These are phyloP conservation scores for Kodamaea sp. DNA, from an alignment of 1,139 yeast genomes.

Conservation along the genomic window DNA sequence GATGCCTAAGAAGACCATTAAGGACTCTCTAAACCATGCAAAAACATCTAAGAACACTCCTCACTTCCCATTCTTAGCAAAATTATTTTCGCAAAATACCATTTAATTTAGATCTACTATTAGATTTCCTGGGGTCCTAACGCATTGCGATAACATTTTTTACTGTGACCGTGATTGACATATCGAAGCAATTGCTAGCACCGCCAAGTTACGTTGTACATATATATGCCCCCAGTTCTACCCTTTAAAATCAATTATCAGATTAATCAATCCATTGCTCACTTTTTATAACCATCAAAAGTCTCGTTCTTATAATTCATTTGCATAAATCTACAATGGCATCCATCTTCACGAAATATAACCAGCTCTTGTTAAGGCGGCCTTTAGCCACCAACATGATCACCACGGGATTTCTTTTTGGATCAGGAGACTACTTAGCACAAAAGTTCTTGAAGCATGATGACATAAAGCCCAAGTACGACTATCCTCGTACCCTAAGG, in stretches of 20 bases:
- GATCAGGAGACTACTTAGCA: constrained; percentile 44
- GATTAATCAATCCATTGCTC: too few species aligned
- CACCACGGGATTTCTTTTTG: constrained; percentile 43
- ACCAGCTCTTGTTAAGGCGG: constrained; percentile 28
- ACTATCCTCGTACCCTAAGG: constrained; percentile 31
- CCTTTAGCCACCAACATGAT: constrained; percentile 41
- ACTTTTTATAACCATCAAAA: too few species aligned
- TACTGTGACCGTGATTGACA: too few species aligned
- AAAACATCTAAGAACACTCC: too few species aligned
- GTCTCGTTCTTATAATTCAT: neutral
- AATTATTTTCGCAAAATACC: too few species aligned
- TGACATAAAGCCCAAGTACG: constrained; percentile 19
- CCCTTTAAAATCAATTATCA: too few species aligned
- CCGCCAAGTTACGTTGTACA: too few species aligned
- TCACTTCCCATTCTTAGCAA: too few species aligned
- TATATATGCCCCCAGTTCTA: too few species aligned
- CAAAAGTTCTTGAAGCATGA: constrained; percentile 29
- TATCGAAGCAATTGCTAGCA: neutral
- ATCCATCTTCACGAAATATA: constrained; percentile 26
- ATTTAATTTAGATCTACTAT: too few species aligned
- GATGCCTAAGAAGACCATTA: too few species aligned
- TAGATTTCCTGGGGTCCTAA: constrained; percentile 4
- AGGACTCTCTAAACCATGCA: too few species aligned
- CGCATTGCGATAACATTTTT: neutral
- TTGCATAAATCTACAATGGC: constrained; percentile 5